Percentiles rank a stretch among this genome's conserved stretches.
Conservation (phyloP, 306 rosid genomes). For the Calophaca sinica region DNA sequence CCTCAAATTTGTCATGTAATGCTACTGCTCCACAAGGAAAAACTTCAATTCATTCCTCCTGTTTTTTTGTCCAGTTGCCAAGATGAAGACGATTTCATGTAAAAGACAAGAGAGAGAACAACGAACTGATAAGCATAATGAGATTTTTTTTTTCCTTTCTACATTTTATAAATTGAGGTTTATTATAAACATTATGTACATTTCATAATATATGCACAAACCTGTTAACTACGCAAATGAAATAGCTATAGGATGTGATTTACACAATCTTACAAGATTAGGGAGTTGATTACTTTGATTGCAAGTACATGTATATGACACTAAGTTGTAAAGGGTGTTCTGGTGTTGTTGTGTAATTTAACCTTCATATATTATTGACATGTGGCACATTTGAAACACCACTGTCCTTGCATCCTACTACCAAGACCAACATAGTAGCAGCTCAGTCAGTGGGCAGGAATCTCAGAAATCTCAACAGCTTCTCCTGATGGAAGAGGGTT, state of each 20-base stretch:
- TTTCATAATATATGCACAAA: neutral
- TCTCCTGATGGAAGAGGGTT: conserved; percentile 2
- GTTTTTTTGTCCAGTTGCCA: too few relatives aligned
- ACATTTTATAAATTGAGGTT: neutral
- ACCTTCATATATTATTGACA: conserved; percentile 14
- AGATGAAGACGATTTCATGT: too few relatives aligned
- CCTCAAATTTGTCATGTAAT: too few relatives aligned
- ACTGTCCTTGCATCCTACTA: neutral
- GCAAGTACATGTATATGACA: neutral
- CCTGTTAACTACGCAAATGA: neutral
- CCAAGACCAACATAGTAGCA: conserved; percentile 21
- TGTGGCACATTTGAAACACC: neutral
- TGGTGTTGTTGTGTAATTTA: conserved; percentile 1
- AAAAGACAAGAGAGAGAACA: too few relatives aligned
- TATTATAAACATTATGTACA: conserved; percentile 14
- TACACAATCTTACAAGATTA: neutral
- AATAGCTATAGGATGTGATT: neutral
- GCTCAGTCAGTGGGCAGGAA: neutral
- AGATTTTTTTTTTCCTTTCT: neutral
- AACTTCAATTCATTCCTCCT: too few relatives aligned
- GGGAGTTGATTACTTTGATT: neutral
- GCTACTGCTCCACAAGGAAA: too few relatives aligned
- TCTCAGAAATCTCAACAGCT: conserved; percentile 19
- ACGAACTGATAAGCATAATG: neutral
- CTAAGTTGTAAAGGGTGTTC: neutral